phyloP scores from a whole-genome alignment of 345 rosid species.

The Gossypium bickii region DNA sequence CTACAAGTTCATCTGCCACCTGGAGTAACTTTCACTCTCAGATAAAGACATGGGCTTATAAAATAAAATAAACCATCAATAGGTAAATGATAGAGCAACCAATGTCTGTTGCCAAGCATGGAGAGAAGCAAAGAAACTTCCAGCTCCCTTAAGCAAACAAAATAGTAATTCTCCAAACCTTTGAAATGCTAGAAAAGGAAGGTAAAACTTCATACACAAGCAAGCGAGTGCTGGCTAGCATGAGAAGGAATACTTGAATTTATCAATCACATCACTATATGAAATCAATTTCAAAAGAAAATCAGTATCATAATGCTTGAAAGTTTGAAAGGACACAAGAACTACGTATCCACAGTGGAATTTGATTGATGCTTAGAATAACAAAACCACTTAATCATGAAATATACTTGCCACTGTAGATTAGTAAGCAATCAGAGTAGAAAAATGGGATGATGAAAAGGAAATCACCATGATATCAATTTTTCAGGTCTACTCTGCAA shows the following conservation, averaged over 20 bases:
- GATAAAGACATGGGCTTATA: conserved; percentile 16
- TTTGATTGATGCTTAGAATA: background rate
- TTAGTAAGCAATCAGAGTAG: background rate
- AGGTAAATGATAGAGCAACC: background rate
- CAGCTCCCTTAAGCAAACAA: background rate
- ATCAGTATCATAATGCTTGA: background rate
- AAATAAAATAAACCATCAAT: background rate
- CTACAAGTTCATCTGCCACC: conserved; percentile 99
- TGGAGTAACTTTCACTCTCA: conserved; percentile 44
- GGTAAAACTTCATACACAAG: background rate
- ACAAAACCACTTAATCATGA: background rate
- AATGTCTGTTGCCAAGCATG: background rate
- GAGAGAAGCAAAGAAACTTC: conserved; percentile 3
- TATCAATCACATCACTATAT: background rate
- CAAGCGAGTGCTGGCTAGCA: background rate
- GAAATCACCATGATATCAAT: background rate
- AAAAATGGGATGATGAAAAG: background rate
- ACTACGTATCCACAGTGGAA: background rate
- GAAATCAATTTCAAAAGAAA: background rate
- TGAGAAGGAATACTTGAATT: background rate
- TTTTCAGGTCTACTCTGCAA: background rate
- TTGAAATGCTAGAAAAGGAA: background rate
- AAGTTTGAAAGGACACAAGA: background rate
- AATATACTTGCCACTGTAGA: background rate
- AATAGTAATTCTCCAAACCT: background rate